Conservation (phyloP, 345 rosid genomes). For the Gossypium stocksii region DNA sequence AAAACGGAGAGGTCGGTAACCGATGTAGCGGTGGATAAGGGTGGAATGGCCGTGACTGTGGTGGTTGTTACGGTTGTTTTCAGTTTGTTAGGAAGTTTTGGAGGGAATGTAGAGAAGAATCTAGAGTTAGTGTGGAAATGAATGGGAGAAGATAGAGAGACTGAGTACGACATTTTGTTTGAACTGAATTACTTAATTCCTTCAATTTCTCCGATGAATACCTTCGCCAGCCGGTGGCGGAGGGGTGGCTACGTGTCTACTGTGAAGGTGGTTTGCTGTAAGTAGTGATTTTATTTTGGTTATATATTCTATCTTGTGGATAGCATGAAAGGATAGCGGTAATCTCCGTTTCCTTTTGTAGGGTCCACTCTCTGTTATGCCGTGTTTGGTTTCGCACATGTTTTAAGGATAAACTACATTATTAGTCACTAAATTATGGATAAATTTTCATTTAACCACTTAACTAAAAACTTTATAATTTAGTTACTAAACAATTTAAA, state of each 20-base stretch:
- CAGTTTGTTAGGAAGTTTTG: slow-evolving; percentile 21
- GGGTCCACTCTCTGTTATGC: too few relatives aligned
- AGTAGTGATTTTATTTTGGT: too few relatives aligned
- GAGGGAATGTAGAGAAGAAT: slow-evolving; percentile 31
- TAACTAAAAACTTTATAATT: too few relatives aligned
- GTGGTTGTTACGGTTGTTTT: slow-evolving; percentile 21
- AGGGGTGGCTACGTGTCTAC: background rate
- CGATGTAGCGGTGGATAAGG: slow-evolving; percentile 41
- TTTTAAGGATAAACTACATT: too few relatives aligned
- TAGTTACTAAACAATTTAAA: too few relatives aligned
- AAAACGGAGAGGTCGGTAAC: slow-evolving; percentile 38
- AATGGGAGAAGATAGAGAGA: slow-evolving; percentile 46
- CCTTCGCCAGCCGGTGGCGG: slow-evolving; percentile 14
- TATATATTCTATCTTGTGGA: background rate
- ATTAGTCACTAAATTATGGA: too few relatives aligned
- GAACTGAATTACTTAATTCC: background rate
- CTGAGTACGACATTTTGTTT: slow-evolving; percentile 51
- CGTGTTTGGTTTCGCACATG: too few relatives aligned
- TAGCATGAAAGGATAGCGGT: background rate
- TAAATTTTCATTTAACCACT: too few relatives aligned
- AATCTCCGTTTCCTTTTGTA: too few relatives aligned
- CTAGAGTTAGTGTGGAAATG: slow-evolving; percentile 20
- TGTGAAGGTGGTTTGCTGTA: background rate
- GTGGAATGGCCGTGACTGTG: slow-evolving; percentile 25
- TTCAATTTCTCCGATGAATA: too few relatives aligned